These are phyloP conservation scores for Helichrysum umbraculigerum DNA, from an alignment of 129 eudicot species.

Conservation along the genomic window DNA sequence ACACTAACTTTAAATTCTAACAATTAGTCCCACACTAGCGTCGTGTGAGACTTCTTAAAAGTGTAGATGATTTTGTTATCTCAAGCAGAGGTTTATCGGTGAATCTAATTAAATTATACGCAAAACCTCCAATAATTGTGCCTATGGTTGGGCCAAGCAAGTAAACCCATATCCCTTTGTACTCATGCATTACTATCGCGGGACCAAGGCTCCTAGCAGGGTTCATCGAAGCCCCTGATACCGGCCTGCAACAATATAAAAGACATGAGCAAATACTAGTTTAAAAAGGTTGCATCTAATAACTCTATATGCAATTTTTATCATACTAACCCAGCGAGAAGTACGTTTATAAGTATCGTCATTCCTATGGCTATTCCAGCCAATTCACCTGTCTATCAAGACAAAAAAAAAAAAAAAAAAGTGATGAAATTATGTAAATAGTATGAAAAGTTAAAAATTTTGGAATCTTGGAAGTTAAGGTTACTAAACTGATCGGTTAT, in stretches of 20 bases:
- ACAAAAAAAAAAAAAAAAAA: too few relatives aligned
- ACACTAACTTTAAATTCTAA: neutral
- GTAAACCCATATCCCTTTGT: conserved; percentile 55
- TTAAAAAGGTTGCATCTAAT: too few relatives aligned
- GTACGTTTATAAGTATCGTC: conserved; percentile 54
- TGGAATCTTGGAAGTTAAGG: neutral
- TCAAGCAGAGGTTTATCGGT: conserved; percentile 65
- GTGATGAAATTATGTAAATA: neutral
- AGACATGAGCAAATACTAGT: neutral
- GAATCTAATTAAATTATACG: conserved; percentile 53
- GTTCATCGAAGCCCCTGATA: conserved; percentile 75
- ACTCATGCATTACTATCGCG: conserved; percentile 48
- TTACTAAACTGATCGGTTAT: conserved; percentile 59
- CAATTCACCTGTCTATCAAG: conserved; percentile 57
- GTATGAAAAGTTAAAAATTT: neutral
- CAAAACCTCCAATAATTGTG: conserved; percentile 50
- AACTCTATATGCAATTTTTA: too few relatives aligned
- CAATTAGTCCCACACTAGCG: neutral
- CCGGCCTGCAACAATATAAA: conserved; percentile 40
- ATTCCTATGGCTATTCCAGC: conserved; percentile 76
- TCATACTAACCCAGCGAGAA: conserved; percentile 50
- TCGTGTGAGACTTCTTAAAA: conserved; percentile 16
- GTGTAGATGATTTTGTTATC: conserved; percentile 36
- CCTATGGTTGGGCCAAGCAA: conserved; percentile 59
- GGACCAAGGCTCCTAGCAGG: conserved; percentile 79